A percentile compares a stretch with the other conserved stretches of the same genome.
phyloP scores from a whole-genome alignment of 2,329 filamentous ascomycete genomes.

The Arthroderma uncinatum region DNA sequence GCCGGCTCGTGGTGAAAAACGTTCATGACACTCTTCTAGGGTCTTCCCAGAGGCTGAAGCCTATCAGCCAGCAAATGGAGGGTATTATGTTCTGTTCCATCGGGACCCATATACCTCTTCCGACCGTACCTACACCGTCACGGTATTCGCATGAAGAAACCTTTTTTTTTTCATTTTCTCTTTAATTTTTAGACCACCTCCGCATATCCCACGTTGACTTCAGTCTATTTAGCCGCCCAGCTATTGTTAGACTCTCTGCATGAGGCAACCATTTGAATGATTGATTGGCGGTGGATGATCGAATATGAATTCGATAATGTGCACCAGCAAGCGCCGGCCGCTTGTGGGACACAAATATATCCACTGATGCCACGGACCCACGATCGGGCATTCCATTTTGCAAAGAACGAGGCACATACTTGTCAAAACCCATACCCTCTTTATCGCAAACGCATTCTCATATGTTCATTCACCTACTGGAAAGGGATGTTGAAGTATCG shows the following conservation, averaged over 20 bases:
- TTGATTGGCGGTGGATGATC: background rate
- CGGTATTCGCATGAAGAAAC: background rate
- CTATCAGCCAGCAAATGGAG: background rate
- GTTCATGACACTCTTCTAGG: background rate
- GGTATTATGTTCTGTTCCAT: too few species aligned
- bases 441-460: background rate
- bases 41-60: background rate
- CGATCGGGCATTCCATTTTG: background rate
- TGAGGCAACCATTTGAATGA: background rate
- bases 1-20: background rate
- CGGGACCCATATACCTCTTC: background rate
- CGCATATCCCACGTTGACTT: background rate
- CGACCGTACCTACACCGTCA: background rate
- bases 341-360: background rate
- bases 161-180: background rate
- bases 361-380: background rate
- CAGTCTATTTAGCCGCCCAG: background rate
- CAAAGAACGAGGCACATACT: background rate
- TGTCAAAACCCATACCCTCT: background rate
- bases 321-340: background rate
- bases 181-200: too few species aligned
- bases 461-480: background rate
- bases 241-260: background rate
- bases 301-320: background rate
- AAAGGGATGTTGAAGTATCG: background rate